Evolutionary conservation across 208 protist genomes (phyloP), one percentile per base, ranked within the genome.

Genomic region (Wallacemonas sp.): DNA sequence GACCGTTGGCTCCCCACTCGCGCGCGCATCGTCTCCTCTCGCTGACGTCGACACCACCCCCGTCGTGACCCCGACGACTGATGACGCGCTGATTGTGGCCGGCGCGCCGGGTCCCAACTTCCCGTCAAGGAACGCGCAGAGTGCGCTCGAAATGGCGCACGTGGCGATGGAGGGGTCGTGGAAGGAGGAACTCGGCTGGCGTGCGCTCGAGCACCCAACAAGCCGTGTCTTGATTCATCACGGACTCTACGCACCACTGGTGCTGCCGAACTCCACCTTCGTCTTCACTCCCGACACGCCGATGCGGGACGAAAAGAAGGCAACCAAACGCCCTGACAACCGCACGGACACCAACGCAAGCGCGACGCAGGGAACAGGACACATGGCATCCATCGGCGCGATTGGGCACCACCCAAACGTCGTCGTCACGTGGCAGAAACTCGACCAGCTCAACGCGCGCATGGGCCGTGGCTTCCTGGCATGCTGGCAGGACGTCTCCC

Each of bases 401-500:
- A 47, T 6, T 6, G 16, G 5, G 11, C 11, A n/a, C 16, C 41
- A n/a, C 41, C 14, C 16, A 6, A n/a, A 14, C 5, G 47, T 55
- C 24, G 8, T 9, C 47, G 21, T 32, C 47, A 55, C 19, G 14
- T 55, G 47, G 47, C 19, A 55, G 3, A 32, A 14, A 3, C 0
- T 55, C 26, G 47, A 55, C 17, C 9, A 5, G 26, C 47, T 55
- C 9, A 23, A 55, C 17, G 24, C 24, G 6, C n/a, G 19, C 8
- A 33, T 32, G 47, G 47, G 47, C 24, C 5, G 19, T 17, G 64
- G 65, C 30, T 76, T 76, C 33, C 26, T 33, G 5, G 24, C 29
- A 21, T 71, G 61, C 54, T 75, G 61, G 61, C 17, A 66, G 5
- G 57, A 58, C 5, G 30, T 75, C 0, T 36, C 36, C 1, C 57